phyloP scores from a whole-genome alignment of 495 filamentous ascomycete species.

The Recurvomyces mirabilis region DNA sequence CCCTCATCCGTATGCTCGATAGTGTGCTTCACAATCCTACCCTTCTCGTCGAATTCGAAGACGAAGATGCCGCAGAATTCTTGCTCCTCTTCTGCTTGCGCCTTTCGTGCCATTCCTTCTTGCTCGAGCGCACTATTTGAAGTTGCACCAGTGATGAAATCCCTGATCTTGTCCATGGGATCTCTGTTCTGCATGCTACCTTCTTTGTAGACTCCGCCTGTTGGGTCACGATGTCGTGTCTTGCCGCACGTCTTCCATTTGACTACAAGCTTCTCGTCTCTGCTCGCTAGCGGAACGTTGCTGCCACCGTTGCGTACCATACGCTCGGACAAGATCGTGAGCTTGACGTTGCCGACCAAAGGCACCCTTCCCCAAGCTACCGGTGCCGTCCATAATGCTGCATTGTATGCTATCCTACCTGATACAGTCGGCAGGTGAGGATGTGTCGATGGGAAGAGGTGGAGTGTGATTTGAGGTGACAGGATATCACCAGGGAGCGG shows the following conservation, averaged over 20 bases:
- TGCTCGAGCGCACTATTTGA: not conserved
- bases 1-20: constrained; percentile 86
- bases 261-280: constrained; percentile 69
- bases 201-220: constrained; percentile 33
- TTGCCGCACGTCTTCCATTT: constrained; percentile 64
- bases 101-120: constrained; percentile 2
- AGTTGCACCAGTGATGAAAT: constrained; percentile 32
- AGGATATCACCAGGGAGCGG: constrained; percentile 77
- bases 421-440: constrained; percentile 87
- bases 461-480: constrained; percentile 77
- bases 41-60: constrained; percentile 90
- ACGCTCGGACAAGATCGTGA: constrained; percentile 77
- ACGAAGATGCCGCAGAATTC: constrained; percentile 80
- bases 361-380: constrained; percentile 91
- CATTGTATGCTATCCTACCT: constrained; percentile 79
- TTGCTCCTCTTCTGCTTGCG: constrained; percentile 27
- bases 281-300: constrained; percentile 13
- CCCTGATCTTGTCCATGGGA: constrained; percentile 41
- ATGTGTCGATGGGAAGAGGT: constrained; percentile 93
- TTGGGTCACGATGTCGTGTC: constrained; percentile 26
- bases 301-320: constrained; percentile 52
- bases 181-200: constrained; percentile 29
- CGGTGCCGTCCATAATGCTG: constrained; percentile 88
- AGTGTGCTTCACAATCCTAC: constrained; percentile 70
- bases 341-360: constrained; percentile 73